Base-by-base conservation (phyloP, 192 early-diverging fungal genomes). In the Jimgerdemannia lactiflua region DNA sequence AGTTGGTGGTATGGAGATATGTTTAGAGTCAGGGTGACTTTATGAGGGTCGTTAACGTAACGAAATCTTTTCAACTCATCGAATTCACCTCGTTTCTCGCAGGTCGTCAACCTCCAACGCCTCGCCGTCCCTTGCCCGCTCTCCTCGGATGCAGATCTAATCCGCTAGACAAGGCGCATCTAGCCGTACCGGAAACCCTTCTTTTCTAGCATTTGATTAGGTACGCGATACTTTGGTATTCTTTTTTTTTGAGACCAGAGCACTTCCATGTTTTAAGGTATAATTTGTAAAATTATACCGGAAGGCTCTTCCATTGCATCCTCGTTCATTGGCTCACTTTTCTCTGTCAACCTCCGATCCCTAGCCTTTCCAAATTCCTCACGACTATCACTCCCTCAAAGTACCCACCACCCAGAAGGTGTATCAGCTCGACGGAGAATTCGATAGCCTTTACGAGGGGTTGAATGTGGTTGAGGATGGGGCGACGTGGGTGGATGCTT, bases 151-250 rank as follows among this genome's bases (percentile, higher is more conserved):
- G 86, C 95, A 3, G 87, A 90, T 77, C 74, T 96, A 43, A 92
- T 99, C 76, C 91, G 85, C 78, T 91, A 94, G 98, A 99, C 85
- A 89, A 90, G 78, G 83, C 98, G n/a, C 98, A 99, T 81, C 98
- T 29, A 99, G 83, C 92, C 92, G 4, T 98, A 99, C 84, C 87
- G 98, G 44, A 93, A 92, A 77, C 91, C 18, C 42, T 43, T 18
- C 39, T 29, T 14, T 18, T 18, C 41, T 44, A 4, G 42, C 29
- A 29, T 29, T 29, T 29, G 29, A 29, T 29, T 29, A 29, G 29
- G 29, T 29, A 29, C 29, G 29, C 29, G 1, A 29, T 29, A 29
- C 29, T 29, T 29, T 29, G 29, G 29, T 29, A 0, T 29, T 29
- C 1, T 29, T 29, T 29, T 29, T 29, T 29, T 29, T 29, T 29